phyloP scores from a whole-genome alignment of 1,284 basidiomycete genomes.

The Hymenochaete sp. region DNA sequence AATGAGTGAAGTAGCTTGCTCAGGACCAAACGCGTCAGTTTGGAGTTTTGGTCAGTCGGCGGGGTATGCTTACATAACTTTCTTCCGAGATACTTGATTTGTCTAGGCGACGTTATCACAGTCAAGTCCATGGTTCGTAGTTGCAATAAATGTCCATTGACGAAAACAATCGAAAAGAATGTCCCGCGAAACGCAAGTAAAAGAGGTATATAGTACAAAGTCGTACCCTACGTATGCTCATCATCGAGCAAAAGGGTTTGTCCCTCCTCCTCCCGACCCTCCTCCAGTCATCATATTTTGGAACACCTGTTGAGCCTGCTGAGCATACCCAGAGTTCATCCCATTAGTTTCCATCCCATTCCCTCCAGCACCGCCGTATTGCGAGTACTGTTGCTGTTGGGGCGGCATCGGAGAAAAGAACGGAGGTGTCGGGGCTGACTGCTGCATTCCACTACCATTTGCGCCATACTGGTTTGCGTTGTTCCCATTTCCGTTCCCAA shows the following conservation, averaged over 20 bases:
- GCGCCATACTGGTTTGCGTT: too few species aligned
- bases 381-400: conserved; percentile 17
- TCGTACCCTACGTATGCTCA: not conserved
- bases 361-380: too few species aligned
- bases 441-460: conserved; percentile 6
- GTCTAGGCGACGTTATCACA: too few species aligned
- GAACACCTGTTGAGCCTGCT: conserved; percentile 17
- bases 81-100: too few species aligned
- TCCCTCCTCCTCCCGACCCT: not conserved
- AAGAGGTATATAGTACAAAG: not conserved
- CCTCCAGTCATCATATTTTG: conserved; percentile 12
- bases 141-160: too few species aligned
- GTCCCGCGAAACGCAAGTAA: too few species aligned
- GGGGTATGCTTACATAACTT: conserved; percentile 1
- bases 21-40: not conserved
- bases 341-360: too few species aligned
- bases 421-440: not conserved
- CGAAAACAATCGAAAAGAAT: too few species aligned
- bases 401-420: conserved; percentile 18
- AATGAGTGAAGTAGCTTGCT: not conserved
- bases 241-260: conserved; percentile 11
- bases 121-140: too few species aligned
- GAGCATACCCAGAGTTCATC: too few species aligned
- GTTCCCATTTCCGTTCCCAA: too few species aligned
- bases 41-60: conserved; percentile 16